phyloP scores from a whole-genome alignment of 2,329 filamentous ascomycete species.

The Akanthomyces dipterigenus region DNA sequence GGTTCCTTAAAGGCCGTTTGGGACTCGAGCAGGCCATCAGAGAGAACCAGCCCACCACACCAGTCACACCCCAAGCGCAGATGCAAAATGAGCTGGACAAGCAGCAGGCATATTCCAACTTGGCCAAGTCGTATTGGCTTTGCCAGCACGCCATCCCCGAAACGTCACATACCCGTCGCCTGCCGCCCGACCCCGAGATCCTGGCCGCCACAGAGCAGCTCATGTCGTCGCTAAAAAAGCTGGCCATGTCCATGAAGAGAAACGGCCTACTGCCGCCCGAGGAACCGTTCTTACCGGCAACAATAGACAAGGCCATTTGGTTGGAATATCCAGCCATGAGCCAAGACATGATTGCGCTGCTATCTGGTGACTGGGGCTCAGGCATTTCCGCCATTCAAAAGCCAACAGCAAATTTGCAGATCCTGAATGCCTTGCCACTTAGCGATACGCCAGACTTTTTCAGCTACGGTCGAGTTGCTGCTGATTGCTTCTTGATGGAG shows the following conservation, averaged over 20 bases:
- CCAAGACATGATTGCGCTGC: slow-evolving; percentile 62
- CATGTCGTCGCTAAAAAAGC: slow-evolving; percentile 60
- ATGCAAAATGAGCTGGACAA: slow-evolving; percentile 48
- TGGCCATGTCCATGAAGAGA: slow-evolving; percentile 76
- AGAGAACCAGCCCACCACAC: slow-evolving; percentile 36
- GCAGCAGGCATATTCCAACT: slow-evolving; percentile 76
- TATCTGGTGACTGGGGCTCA: slow-evolving; percentile 55
- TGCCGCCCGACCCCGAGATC: slow-evolving; percentile 38
- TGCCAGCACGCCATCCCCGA: slow-evolving; percentile 47
- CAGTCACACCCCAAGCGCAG: slow-evolving; percentile 43
- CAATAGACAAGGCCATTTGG: slow-evolving; percentile 78
- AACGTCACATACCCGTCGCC: slow-evolving; percentile 36
- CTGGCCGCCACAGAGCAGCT: slow-evolving; percentile 50
- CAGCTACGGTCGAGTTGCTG: slow-evolving; percentile 71
- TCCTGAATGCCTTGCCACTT: slow-evolving; percentile 66
- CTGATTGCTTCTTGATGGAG: slow-evolving; percentile 68
- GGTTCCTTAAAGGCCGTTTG: slow-evolving; percentile 77
- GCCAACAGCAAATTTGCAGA: slow-evolving; percentile 40
- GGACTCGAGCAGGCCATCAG: slow-evolving; percentile 67
- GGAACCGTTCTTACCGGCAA: slow-evolving; percentile 63
- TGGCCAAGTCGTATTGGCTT: slow-evolving; percentile 86
- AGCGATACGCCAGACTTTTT: slow-evolving; percentile 69
- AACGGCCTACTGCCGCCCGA: slow-evolving; percentile 72
- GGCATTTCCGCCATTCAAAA: slow-evolving; percentile 41
- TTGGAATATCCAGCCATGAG: slow-evolving; percentile 67